These are phyloP conservation scores for Durio zibethinus DNA, from an alignment of 345 rosid genomes.

Conservation along the genomic window DNA sequence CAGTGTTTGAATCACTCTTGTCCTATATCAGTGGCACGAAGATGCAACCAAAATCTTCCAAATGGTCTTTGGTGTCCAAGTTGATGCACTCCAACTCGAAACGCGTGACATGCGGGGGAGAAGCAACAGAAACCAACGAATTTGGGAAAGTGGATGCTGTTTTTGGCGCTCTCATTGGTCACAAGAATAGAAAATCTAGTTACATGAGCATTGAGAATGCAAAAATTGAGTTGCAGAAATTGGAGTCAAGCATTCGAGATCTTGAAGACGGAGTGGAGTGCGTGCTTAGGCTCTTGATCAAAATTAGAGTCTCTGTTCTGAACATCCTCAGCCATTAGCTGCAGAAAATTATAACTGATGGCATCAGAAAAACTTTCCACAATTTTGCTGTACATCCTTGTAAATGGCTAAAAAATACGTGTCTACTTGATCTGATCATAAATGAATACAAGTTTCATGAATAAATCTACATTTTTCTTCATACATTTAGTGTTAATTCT, in stretches of 20 bases:
- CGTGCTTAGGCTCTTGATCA: slow-evolving; percentile 34
- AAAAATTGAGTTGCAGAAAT: slow-evolving; percentile 27
- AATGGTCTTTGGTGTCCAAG: slow-evolving; percentile 26
- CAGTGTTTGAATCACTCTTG: slow-evolving; percentile 20
- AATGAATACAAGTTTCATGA: neutral
- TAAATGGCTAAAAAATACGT: neutral
- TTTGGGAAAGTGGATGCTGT: slow-evolving; percentile 26
- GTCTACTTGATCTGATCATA: neutral
- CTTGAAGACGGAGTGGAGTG: slow-evolving; percentile 39
- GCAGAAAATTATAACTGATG: neutral
- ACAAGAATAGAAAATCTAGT: neutral
- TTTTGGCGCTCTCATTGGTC: slow-evolving; percentile 19
- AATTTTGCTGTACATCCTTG: neutral
- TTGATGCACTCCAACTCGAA: slow-evolving; percentile 20
- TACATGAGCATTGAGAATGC: neutral
- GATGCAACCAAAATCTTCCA: slow-evolving; percentile 2
- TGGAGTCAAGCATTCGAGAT: slow-evolving; percentile 39
- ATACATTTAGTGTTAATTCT: neutral
- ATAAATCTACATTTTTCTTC: neutral
- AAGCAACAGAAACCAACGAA: neutral
- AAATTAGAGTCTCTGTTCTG: slow-evolving; percentile 44
- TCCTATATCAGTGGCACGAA: slow-evolving; percentile 25
- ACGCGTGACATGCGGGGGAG: slow-evolving; percentile 3
- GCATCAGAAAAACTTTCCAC: too few species aligned
- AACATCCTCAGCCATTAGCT: slow-evolving; percentile 24